These are phyloP conservation scores for Cercospora sp. DNA, from an alignment of 2,329 filamentous ascomycete species.

Conservation along the genomic window DNA sequence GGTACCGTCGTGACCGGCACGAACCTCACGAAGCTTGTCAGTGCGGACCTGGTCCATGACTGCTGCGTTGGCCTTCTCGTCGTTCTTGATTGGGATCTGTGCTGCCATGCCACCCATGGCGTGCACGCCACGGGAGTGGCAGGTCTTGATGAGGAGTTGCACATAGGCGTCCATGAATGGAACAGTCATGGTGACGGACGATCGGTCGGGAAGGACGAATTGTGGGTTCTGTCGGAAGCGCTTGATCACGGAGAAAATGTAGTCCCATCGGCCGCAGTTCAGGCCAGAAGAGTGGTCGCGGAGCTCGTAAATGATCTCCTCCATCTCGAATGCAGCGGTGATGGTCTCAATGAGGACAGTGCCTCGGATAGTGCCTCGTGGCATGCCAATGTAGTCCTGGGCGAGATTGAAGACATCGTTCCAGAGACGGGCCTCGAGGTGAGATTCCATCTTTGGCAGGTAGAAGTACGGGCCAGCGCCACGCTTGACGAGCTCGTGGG, in stretches of 20 bases:
- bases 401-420: constrained; percentile 96
- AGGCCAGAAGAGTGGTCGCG: constrained; percentile 93
- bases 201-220: constrained; percentile 91
- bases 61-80: constrained; percentile 56
- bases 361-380: constrained; percentile 85
- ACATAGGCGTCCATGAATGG: constrained; percentile 99
- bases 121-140: constrained; percentile 94
- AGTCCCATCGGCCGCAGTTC: constrained; percentile 99
- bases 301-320: constrained; percentile 99
- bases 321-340: constrained; percentile 97
- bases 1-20: constrained; percentile 92
- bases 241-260: constrained; percentile 99
- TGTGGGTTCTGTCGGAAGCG: constrained; percentile 94
- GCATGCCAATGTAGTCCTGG: constrained; percentile 89
- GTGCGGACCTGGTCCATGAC: constrained; percentile 60
- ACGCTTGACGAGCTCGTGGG: constrained; percentile 77
- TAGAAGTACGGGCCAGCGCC: constrained; percentile 96
- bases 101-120: constrained; percentile 99
- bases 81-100: constrained; percentile 97
- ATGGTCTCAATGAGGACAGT: constrained; percentile 99
- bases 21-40: constrained; percentile 94
- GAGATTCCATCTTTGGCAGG: constrained; percentile 92
- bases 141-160: constrained; percentile 96
- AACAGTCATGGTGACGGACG: constrained; percentile 91
- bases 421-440: constrained; percentile 95